Percentiles rank a stretch among this genome's conserved stretches.
Conservation (phyloP, 192 early-diverging fungal genomes). For the Chytriomyces sp. region DNA sequence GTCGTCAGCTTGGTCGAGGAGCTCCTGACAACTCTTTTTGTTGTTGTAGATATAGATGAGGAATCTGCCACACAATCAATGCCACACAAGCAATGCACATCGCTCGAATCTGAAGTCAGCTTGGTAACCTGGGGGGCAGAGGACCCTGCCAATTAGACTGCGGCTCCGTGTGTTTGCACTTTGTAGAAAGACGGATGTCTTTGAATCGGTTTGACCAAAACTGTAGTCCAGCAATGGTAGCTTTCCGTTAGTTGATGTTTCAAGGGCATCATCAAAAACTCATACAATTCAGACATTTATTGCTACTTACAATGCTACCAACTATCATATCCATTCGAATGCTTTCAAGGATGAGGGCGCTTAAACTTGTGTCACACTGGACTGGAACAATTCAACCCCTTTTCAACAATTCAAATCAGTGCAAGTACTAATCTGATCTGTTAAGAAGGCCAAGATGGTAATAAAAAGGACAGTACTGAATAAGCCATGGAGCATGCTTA, state of each 20-base stretch:
- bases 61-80: slow-evolving; percentile 47
- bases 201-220: slow-evolving; percentile 50
- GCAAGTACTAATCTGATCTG: slow-evolving; percentile 22
- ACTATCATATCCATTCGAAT: not conserved
- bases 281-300: slow-evolving; percentile 23
- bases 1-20: slow-evolving; percentile 50
- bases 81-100: no score
- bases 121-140: slow-evolving; percentile 41
- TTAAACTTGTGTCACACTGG: slow-evolving; percentile 30
- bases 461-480: slow-evolving; percentile 48
- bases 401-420: not conserved
- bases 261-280: no score
- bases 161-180: slow-evolving; percentile 39
- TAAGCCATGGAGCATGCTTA: slow-evolving; percentile 41
- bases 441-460: slow-evolving; percentile 37
- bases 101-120: slow-evolving; percentile 39
- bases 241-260: slow-evolving; percentile 24
- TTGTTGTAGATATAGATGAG: slow-evolving; percentile 48
- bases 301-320: slow-evolving; percentile 36
- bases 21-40: slow-evolving; percentile 33
- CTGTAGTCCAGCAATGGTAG: slow-evolving; percentile 39
- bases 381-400: slow-evolving; percentile 35
- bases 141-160: slow-evolving; percentile 37
- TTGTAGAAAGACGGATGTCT: slow-evolving; percentile 37
- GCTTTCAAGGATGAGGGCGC: no score